These are phyloP conservation scores for Cryptococcus wingfieldii DNA, from an alignment of 1,284 basidiomycete species.

Conservation along the genomic window DNA sequence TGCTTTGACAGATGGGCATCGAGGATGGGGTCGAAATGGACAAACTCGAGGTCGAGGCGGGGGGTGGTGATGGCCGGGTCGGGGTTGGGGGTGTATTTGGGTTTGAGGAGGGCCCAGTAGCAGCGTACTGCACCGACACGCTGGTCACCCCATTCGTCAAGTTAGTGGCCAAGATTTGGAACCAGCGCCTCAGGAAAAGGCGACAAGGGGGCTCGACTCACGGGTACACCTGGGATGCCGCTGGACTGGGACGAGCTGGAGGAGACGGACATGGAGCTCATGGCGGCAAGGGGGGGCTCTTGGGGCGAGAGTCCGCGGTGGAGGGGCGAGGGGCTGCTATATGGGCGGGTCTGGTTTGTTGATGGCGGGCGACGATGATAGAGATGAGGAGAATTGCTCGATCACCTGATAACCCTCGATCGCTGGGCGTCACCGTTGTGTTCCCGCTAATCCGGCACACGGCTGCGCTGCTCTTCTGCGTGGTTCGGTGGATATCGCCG, in stretches of 20 bases:
- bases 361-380: neutral
- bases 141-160: conserved; percentile 10
- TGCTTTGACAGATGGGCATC: conserved; percentile 69
- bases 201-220: neutral
- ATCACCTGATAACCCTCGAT: neutral
- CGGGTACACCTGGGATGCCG: neutral
- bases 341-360: no score
- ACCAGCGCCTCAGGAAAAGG: neutral
- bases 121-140: conserved; percentile 39
- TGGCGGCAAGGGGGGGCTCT: neutral
- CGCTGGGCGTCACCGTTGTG: no score
- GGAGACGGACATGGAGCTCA: neutral
- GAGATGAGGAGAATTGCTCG: neutral
- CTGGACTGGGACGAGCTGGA: neutral
- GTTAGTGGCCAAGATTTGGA: neutral
- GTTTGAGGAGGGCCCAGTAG: conserved; percentile 43
- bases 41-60: conserved; percentile 64
- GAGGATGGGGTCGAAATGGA: conserved; percentile 85
- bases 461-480: no score
- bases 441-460: no score
- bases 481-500: no score
- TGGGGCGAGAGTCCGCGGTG: no score
- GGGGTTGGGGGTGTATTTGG: conserved; percentile 14
- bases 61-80: neutral
- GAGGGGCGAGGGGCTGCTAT: no score